A percentile compares a stretch with the other conserved stretches of the same genome.
Evolutionary conservation across 2,329 filamentous ascomycete genomes (phyloP).

Genomic region (Diaporthe sp.): DNA sequence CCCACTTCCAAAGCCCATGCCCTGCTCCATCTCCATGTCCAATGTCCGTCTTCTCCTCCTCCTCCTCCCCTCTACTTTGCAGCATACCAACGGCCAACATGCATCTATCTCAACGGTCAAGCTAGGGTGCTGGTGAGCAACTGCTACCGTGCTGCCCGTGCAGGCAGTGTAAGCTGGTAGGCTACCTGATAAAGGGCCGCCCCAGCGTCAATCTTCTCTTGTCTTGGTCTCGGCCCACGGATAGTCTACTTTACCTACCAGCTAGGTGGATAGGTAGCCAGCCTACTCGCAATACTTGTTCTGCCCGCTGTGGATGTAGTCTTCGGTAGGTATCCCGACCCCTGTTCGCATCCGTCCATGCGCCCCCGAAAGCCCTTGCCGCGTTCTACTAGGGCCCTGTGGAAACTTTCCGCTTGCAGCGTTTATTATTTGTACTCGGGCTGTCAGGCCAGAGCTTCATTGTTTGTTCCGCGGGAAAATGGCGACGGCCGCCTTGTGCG

Average conservation of each 20-base stretch:
- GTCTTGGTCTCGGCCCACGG: constrained; percentile 3
- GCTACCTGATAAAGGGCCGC: constrained; percentile 13
- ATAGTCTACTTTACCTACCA: no score
- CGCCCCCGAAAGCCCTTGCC: not conserved
- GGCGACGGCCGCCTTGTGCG: not conserved
- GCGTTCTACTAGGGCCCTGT: not conserved
- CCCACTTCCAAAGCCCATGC: not conserved
- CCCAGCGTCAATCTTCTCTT: constrained; percentile 9
- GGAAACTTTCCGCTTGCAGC: constrained; percentile 12
- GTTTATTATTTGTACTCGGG: not conserved
- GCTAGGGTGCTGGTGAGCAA: not conserved
- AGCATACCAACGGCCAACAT: constrained; percentile 1
- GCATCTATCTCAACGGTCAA: not conserved
- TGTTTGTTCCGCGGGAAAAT: not conserved
- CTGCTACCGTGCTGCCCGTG: not conserved
- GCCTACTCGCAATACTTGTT: not conserved
- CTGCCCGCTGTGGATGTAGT: not conserved
- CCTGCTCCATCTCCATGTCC: constrained; percentile 13
- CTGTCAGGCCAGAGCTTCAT: not conserved
- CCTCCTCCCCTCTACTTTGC: not conserved
- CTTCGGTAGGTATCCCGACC: not conserved
- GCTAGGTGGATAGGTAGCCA: no score
- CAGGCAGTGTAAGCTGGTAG: not conserved
- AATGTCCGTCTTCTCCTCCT: no score
- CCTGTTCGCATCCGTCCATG: constrained; percentile 10